Evolutionary conservation across 768 basidiomycete genomes (phyloP).

Genomic region (Fistulinella prunicolor): DNA sequence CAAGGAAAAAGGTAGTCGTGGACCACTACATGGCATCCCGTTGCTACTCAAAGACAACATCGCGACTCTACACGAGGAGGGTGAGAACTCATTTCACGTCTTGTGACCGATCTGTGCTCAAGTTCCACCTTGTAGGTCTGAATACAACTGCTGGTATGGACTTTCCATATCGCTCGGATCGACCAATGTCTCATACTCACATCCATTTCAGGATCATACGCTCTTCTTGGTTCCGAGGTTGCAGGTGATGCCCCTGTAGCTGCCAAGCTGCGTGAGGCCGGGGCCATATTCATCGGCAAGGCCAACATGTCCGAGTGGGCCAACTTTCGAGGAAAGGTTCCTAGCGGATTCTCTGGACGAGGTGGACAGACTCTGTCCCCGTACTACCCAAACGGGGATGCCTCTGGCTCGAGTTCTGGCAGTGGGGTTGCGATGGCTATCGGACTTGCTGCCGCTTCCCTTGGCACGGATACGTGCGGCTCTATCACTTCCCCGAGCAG

Average conservation of each 20-base stretch:
- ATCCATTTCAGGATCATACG: slow-evolving; percentile 29
- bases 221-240: slow-evolving; percentile 35
- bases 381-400: slow-evolving; percentile 40
- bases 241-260: slow-evolving; percentile 33
- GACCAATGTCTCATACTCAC: slow-evolving; percentile 1
- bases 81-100: slow-evolving; percentile 7
- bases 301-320: slow-evolving; percentile 46
- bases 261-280: slow-evolving; percentile 30
- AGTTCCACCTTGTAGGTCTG: slow-evolving; percentile 26
- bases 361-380: slow-evolving; percentile 44
- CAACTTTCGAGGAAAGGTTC: slow-evolving; percentile 37
- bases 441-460: slow-evolving; percentile 41
- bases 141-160: slow-evolving; percentile 37
- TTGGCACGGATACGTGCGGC: slow-evolving; percentile 51
- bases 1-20: slow-evolving; percentile 40
- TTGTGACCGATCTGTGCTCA: background rate
- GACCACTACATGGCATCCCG: slow-evolving; percentile 56
- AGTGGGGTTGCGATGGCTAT: slow-evolving; percentile 41
- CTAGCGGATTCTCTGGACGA: slow-evolving; percentile 45
- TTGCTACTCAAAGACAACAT: slow-evolving; percentile 53
- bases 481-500: slow-evolving; percentile 44
- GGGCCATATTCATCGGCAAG: slow-evolving; percentile 42
- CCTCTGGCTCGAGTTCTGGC: slow-evolving; percentile 44
- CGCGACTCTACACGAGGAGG: slow-evolving; percentile 32
- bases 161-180: background rate